Base-by-base conservation (phyloP, 768 basidiomycete genomes). In the Rubroboletus pulcherrimus region DNA sequence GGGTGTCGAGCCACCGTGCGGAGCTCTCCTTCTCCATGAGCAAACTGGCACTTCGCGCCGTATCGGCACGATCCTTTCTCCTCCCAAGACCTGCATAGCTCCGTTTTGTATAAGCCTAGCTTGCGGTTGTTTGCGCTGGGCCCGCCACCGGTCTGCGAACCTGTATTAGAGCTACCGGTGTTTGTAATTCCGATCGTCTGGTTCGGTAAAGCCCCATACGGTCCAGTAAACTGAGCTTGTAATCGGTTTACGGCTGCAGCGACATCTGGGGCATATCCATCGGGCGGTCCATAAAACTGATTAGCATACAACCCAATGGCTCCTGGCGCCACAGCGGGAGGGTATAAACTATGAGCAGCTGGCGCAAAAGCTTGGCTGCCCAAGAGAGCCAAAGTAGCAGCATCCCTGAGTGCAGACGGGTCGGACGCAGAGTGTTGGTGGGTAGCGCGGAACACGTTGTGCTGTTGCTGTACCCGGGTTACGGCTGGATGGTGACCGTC, bases 111-210 rank as follows among this genome's bases (percentile, higher is more conserved):
- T 45, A 95, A 67, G 17, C 89, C 91, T 26, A 93, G 73, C 75
- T 95, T 95, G 63, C 93, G 81, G 68, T 95, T 95, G 74, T 94
- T 94, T 10, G 91, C 89, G 59, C 90, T 93, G 15, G 92, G 92
- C 0, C 91, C 91, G 45, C 75, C 77, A 44, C 78, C 78, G 30
- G 38, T 66, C 38, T 72, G 68, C 19, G 73, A 65, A 38, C 65
- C 63, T 19, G 60, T 0, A 55, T 52, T 60, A 51, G 57, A 63
- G 57, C 63, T 48, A 19, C 75, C 73, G 0, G 79, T 77, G 58
- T 78, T 80, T 15, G 77, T 69, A 39, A 79, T 68, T 63, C 70
- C 54, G 71, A 74, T 68, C 7, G 66, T 72, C 56, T 85, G 84
- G 30, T 54, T 65, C n/a, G 77, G 74, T 12, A 80, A 59, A 49